Conservation (phyloP, 805 yeast species). For the Saccharomycopsis fermentans region DNA sequence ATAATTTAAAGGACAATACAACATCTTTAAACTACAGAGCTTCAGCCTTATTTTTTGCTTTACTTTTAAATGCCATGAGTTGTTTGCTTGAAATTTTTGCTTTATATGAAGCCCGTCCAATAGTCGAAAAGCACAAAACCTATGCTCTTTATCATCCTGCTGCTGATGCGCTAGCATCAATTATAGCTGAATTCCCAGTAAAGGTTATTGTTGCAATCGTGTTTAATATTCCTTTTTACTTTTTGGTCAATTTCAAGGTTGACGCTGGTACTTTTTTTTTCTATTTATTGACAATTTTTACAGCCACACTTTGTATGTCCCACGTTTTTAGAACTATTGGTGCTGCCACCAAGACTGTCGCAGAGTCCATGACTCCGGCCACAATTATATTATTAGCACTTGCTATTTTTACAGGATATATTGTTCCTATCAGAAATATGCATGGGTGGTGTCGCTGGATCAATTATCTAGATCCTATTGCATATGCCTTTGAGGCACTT, state of each 20-base stretch:
- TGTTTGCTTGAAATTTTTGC: slow-evolving; percentile 49
- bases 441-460: slow-evolving; percentile 41
- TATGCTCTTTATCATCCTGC: slow-evolving; percentile 50
- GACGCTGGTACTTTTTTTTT: slow-evolving; percentile 46
- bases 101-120: slow-evolving; percentile 44
- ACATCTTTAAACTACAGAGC: slow-evolving; percentile 44
- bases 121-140: slow-evolving; percentile 48
- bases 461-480: slow-evolving; percentile 33
- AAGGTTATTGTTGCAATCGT: slow-evolving; percentile 34
- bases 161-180: slow-evolving; percentile 47
- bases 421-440: slow-evolving; percentile 34
- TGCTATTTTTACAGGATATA: slow-evolving; percentile 34
- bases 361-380: slow-evolving; percentile 38
- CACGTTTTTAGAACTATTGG: slow-evolving; percentile 33
- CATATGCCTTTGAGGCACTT: slow-evolving; percentile 35
- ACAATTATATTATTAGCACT: slow-evolving; percentile 30
- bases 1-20: slow-evolving; percentile 35
- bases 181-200: slow-evolving; percentile 42
- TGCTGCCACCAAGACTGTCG: slow-evolving; percentile 29
- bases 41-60: slow-evolving; percentile 59
- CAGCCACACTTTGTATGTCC: slow-evolving; percentile 35
- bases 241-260: slow-evolving; percentile 43
- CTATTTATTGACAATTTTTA: slow-evolving; percentile 34
- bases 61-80: slow-evolving; percentile 51
- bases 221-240: slow-evolving; percentile 43